Evolutionary conservation across 495 filamentous ascomycete species (phyloP).

Genomic region (Chaetomium fimeti): DNA sequence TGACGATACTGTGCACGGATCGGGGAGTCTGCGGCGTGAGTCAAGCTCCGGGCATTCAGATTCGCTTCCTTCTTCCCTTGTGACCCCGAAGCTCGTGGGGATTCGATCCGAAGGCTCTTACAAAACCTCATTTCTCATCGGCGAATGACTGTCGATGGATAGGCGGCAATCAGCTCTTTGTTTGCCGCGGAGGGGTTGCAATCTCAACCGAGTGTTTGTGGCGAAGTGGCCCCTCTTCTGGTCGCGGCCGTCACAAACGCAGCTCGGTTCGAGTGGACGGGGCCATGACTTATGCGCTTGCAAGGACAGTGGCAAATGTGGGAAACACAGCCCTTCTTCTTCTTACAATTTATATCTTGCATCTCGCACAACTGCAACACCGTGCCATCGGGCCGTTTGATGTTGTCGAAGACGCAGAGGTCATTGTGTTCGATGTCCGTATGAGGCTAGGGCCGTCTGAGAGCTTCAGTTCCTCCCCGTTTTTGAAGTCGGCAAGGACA

Average conservation of each 20-base stretch:
- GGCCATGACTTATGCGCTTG: not conserved
- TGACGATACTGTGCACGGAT: constrained; percentile 18
- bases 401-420: too few species aligned
- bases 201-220: not conserved
- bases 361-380: too few species aligned
- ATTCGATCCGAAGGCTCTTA: not conserved
- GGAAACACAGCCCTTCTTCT: not conserved
- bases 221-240: constrained; percentile 1
- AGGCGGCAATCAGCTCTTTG: not conserved
- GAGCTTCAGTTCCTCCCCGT: not conserved
- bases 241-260: not conserved
- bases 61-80: not conserved
- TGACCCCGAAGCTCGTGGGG: constrained; percentile 1
- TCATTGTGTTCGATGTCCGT: not conserved
- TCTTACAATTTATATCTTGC: too few species aligned
- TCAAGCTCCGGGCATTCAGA: constrained; percentile 16
- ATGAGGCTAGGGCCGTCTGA: not conserved
- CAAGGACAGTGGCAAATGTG: not conserved
- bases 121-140: not conserved
- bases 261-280: not conserved
- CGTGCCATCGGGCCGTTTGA: too few species aligned
- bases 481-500: not conserved
- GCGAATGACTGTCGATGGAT: not conserved
- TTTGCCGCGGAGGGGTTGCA: constrained; percentile 5
- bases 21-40: constrained; percentile 18